phyloP scores from a whole-genome alignment of 371 early-diverging fungal genomes.

The Syncephalastrum contaminatum region DNA sequence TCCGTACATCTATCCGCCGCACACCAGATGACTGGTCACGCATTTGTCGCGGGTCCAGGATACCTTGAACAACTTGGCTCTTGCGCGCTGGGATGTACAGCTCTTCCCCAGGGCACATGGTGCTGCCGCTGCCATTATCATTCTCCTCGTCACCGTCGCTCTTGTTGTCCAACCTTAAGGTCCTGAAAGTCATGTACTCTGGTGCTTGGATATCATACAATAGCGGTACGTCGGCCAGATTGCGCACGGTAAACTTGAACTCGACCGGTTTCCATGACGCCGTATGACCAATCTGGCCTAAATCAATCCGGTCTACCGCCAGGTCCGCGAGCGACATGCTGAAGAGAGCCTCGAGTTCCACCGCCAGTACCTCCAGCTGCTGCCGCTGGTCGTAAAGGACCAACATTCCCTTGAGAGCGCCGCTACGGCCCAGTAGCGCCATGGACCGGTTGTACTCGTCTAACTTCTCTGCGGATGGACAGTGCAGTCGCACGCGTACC shows the following conservation, averaged over 20 bases:
- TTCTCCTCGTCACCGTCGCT: slow-evolving; percentile 9
- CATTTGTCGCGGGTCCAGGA: slow-evolving; percentile 60
- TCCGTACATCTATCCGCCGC: slow-evolving; percentile 44
- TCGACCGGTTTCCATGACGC: slow-evolving; percentile 69
- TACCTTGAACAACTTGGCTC: slow-evolving; percentile 44
- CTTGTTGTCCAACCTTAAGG: slow-evolving; percentile 20
- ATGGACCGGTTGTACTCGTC: slow-evolving; percentile 37
- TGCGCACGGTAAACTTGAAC: slow-evolving; percentile 62
- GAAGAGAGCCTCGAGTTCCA: slow-evolving; percentile 60
- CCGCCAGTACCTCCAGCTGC: slow-evolving; percentile 52
- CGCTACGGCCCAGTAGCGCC: slow-evolving; percentile 57
- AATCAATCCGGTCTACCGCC: slow-evolving; percentile 52
- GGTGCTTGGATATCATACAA: slow-evolving; percentile 60
- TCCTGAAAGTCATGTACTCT: slow-evolving; percentile 43
- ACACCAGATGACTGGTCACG: slow-evolving; percentile 55
- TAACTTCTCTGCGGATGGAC: slow-evolving; percentile 56
- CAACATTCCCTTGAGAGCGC: slow-evolving; percentile 55
- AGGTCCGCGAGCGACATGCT: slow-evolving; percentile 65
- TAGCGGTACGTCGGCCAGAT: slow-evolving; percentile 66
- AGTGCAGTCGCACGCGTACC: slow-evolving; percentile 55
- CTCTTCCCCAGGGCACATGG: slow-evolving; percentile 22
- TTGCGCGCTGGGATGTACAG: slow-evolving; percentile 34
- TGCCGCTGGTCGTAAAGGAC: slow-evolving; percentile 57
- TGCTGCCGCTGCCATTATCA: slow-evolving; percentile 2
- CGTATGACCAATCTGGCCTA: slow-evolving; percentile 78